A percentile compares a stretch with the other conserved stretches of the same genome.
Evolutionary conservation across 2,329 filamentous ascomycete species (phyloP).

Genomic region (Colletotrichum tabaci): DNA sequence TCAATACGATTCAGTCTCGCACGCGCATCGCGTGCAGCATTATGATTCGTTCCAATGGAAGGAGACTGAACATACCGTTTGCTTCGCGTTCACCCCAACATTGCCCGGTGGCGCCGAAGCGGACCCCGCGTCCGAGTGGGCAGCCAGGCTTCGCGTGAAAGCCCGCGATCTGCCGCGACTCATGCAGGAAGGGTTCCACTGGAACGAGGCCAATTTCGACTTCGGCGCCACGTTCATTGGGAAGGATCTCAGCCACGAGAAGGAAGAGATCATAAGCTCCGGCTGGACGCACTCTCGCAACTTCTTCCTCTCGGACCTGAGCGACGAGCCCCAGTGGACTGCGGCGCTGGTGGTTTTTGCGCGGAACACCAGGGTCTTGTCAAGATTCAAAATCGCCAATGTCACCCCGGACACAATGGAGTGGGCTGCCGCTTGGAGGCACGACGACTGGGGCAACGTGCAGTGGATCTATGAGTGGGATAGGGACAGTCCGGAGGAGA

Average conservation of each 20-base stretch:
- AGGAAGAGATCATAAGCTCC: accelerated
- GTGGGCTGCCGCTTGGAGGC: neutral
- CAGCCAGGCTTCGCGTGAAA: neutral
- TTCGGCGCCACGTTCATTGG: neutral
- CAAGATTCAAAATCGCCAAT: neutral
- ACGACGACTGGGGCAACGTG: accelerated
- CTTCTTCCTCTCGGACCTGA: conserved; percentile 11
- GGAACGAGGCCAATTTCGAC: conserved; percentile 22
- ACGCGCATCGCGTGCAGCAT: neutral
- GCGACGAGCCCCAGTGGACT: neutral
- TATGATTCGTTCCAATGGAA: no score
- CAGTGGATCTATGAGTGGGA: conserved; percentile 1
- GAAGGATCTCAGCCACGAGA: neutral
- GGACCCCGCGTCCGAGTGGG: neutral
- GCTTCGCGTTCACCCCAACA: neutral
- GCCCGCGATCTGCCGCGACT: neutral
- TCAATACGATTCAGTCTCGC: neutral
- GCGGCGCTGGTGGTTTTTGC: conserved; percentile 8
- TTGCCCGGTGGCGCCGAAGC: accelerated
- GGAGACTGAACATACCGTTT: no score
- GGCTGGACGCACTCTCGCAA: conserved; percentile 10
- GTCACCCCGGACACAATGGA: neutral
- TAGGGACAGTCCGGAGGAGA: accelerated
- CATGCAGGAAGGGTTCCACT: conserved; percentile 29
- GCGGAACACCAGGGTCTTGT: neutral